Evolutionary conservation across 2,329 filamentous ascomycete species (phyloP), one percentile per base, ranked within the genome.

Genomic region (Didymella sp.): DNA sequence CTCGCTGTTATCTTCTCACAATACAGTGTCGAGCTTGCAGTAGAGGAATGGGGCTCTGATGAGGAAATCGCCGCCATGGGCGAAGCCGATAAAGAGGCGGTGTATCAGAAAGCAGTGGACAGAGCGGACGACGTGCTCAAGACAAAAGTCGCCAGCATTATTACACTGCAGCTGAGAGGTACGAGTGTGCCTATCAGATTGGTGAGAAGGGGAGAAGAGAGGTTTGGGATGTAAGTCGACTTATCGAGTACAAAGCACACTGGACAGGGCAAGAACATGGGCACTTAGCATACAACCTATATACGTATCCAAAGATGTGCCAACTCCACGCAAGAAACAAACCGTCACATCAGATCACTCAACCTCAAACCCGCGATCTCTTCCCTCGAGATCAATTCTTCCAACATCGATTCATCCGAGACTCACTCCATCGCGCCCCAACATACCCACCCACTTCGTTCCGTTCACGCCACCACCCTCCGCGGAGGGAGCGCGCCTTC

Each of bases 1-100:
- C 66, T 85, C 6, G 82, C 83, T 0, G 77, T 81, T 6, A 77
- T 85, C 21, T 84, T 84, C 69, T 76, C 78, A 44, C 74, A 82
- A 42, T 86, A 89, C 70, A 89, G 84, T 68, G 78, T 92, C 5
- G 89, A 93, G 78, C 80, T 92, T 55, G 88, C 86, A 2, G 87
- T 91, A 8, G 77, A 80, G 53, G 75, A 77, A 50, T 81, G 71
- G 56, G 68, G 79, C 17, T 72, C 62, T 21, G 80, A 81, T 31
- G 75, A 73, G 37, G 74, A 79, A 51, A 69, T 80, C 8, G 73
- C 73, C 28, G 57, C 33, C n/a, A 77, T 78, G 72, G 72, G 69
- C 8, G 73, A 73, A 13, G 84, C 81, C 27, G 81, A 87, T 70
- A 80, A 80, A 71, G 77, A 77, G 37, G 76, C 73, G 47, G 63